phyloP scores from a whole-genome alignment of 2,329 filamentous ascomycete species.

The Colletotrichum sp. region DNA sequence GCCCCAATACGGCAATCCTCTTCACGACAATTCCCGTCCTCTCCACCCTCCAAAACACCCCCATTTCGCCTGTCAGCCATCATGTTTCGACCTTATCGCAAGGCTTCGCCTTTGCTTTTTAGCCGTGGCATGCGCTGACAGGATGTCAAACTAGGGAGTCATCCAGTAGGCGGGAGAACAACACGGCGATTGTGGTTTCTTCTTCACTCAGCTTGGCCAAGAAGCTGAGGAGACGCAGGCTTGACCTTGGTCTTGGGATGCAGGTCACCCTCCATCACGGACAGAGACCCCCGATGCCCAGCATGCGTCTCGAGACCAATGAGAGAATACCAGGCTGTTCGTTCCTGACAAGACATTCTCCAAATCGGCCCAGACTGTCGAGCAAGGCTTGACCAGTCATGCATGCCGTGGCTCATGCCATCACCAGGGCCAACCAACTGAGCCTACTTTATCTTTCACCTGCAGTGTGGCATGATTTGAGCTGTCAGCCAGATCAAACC shows the following conservation, averaged over 20 bases:
- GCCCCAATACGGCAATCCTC: constrained; percentile 14
- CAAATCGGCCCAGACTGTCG: background rate
- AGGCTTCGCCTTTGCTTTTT: background rate
- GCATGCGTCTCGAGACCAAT: constrained; percentile 3
- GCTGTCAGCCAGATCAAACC: background rate
- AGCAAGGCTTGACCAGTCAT: background rate
- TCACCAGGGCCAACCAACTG: background rate
- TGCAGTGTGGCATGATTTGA: background rate
- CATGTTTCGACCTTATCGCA: constrained; percentile 11
- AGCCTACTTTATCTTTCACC: background rate
- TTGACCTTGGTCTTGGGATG: background rate
- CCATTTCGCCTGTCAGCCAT: background rate
- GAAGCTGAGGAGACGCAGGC: background rate
- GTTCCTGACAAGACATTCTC: constrained; percentile 15
- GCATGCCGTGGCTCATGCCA: background rate
- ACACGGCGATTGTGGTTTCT: background rate
- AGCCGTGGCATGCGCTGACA: background rate
- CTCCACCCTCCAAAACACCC: background rate
- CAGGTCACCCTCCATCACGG: background rate
- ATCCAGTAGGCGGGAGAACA: background rate
- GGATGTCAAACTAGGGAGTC: background rate
- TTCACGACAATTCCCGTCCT: constrained; percentile 5
- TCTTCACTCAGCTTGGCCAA: background rate
- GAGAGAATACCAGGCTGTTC: background rate
- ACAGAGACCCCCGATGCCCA: background rate